These are phyloP conservation scores for Saturnispora saitoi DNA, from an alignment of 805 yeast species.

Conservation along the genomic window DNA sequence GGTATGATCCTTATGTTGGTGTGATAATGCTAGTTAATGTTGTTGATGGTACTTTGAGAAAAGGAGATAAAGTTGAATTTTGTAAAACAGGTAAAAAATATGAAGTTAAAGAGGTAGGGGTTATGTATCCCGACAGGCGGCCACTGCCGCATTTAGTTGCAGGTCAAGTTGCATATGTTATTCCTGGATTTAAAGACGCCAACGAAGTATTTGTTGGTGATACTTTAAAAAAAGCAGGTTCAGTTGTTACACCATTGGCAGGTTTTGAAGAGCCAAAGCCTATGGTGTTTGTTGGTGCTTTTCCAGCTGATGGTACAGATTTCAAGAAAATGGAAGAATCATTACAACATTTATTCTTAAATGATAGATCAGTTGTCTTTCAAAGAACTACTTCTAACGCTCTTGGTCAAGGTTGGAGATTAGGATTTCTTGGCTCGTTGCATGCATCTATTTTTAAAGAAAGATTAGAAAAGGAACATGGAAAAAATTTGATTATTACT, in stretches of 20 bases:
- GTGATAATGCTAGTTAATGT: constrained; percentile 79
- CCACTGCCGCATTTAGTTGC: constrained; percentile 59
- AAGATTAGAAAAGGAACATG: constrained; percentile 86
- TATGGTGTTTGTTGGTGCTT: constrained; percentile 97
- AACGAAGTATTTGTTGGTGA: constrained; percentile 88
- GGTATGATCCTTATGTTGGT: constrained; percentile 93
- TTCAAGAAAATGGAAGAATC: constrained; percentile 85
- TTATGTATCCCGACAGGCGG: constrained; percentile 85
- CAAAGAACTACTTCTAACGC: constrained; percentile 91
- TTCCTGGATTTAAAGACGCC: constrained; percentile 90
- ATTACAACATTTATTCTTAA: constrained; percentile 77
- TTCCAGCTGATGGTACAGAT: constrained; percentile 91
- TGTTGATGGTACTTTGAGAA: constrained; percentile 71
- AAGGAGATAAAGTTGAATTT: constrained; percentile 68
- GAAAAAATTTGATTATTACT: constrained; percentile 83
- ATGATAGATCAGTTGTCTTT: constrained; percentile 85
- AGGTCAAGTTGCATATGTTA: constrained; percentile 91
- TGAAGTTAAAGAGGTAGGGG: constrained; percentile 88
- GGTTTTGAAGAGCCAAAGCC: constrained; percentile 97
- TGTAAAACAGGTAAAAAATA: constrained; percentile 70
- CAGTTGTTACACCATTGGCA: constrained; percentile 65
- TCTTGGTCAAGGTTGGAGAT: constrained; percentile 94
- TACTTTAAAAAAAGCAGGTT: constrained; percentile 60
- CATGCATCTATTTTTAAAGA: constrained; percentile 95
- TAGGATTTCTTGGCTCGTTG: constrained; percentile 88